These are phyloP conservation scores for Beta vulgaris DNA, from an alignment of 148 eudicot species.

Conservation along the genomic window DNA sequence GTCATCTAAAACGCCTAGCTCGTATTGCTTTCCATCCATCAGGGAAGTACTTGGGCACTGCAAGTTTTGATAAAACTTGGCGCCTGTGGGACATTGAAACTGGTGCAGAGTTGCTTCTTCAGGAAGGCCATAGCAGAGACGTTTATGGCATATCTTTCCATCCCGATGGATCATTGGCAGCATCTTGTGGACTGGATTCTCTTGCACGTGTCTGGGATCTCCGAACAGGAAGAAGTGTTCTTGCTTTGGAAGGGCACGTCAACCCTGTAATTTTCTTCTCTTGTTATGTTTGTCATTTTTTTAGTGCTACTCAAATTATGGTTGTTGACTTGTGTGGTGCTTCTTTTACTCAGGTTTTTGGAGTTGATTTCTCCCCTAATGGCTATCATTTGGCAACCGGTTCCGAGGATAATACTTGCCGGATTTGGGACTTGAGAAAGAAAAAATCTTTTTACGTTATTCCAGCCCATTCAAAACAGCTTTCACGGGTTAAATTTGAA, in stretches of 20 bases:
- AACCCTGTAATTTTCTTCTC: conserved; percentile 56
- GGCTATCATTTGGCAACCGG: conserved; percentile 96
- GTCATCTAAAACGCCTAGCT: conserved; percentile 90
- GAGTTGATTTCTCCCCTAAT: conserved; percentile 84
- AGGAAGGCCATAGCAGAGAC: conserved; percentile 96
- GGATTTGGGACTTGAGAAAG: conserved; percentile 92
- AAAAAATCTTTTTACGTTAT: conserved; percentile 69
- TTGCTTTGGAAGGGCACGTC: conserved; percentile 92
- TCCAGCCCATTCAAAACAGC: conserved; percentile 88
- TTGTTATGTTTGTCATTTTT: not conserved
- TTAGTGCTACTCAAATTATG: not conserved
- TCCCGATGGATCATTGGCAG: conserved; percentile 88
- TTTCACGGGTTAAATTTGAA: conserved; percentile 94
- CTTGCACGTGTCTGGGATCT: conserved; percentile 98
- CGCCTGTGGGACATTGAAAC: conserved; percentile 88
- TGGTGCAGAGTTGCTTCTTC: conserved; percentile 86
- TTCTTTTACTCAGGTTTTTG: conserved; percentile 53
- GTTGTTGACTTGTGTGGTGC: conserved; percentile 14
- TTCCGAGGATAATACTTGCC: conserved; percentile 89
- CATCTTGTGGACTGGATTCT: conserved; percentile 86
- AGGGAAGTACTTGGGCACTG: conserved; percentile 86
- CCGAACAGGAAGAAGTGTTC: conserved; percentile 86
- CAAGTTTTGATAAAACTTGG: conserved; percentile 98
- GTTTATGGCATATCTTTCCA: conserved; percentile 83
- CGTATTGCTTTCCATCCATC: conserved; percentile 90